Base-by-base conservation (phyloP, 2,329 filamentous ascomycete genomes). In the Talaromyces sp. region DNA sequence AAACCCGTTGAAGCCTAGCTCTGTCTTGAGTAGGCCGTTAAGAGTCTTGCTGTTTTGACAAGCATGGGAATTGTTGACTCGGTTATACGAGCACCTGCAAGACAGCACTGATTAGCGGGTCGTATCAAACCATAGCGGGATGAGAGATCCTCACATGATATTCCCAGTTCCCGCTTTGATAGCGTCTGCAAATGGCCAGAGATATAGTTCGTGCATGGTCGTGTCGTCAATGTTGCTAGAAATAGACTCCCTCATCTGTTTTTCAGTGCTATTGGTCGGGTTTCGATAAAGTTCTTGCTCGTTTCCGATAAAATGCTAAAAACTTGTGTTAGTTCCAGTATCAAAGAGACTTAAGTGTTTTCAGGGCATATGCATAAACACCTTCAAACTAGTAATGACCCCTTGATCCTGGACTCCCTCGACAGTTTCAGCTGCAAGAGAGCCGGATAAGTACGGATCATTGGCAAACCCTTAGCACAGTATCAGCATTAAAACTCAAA, bases 201-300 rank as follows among this genome's bases (percentile, higher is more conserved):
- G 76, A 59, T 88, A 88, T 24, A 81, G 75, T 69, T 88, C 85
- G 64, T 86, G 84, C 58, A 87, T 75, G 0, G 84, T 84, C 64
- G 81, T 80, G 66, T 88, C 86, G 61, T 87, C 85, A 7, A 87
- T 75, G 65, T 87, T 87, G 53, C 84, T 77, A 0, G 81, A 85
- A 19, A 82, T 70, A 14, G 84, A 81, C 65, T 66, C 62, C 6
- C 35, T n/a, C 35, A 38, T n/a, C 41, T 68, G 67, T 58, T 66
- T 77, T 68, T 41, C 73, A 17, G 46, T 56, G 78, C 66, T 69
- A 75, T 74, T 64, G 69, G 24, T 75, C 68, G 61, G 72, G 68
- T 86, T 83, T 67, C 86, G 84, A 64, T 86, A 83, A 58, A 84
- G 69, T 84, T 89, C 87, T 72, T 91, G 88, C 70, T 91, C 88